Base-by-base conservation (phyloP, 2,329 filamentous ascomycete species). In the Ophiocordyceps camponoti-rufipedis region DNA sequence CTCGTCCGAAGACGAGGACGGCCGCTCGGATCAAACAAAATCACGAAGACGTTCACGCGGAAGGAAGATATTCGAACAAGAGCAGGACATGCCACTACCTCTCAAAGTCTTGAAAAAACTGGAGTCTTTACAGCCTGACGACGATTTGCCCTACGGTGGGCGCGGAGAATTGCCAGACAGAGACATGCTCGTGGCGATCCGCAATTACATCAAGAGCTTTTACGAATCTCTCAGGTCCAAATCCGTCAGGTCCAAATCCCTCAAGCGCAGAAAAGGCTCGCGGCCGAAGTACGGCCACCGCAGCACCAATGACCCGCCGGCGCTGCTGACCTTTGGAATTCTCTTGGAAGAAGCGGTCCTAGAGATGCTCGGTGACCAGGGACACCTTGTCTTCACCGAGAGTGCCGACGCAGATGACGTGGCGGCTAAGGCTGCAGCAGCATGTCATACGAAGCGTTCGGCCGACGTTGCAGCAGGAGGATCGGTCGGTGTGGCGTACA, bases 221-320 rank as follows among this genome's bases (percentile, higher is more conserved):
- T 87, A 85, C 61, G 66, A 66, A 38, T 62, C 62, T 8, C 57
- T 66, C 46, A 54, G n/a, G n/a, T n/a, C n/a, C n/a, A n/a, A n/a
- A n/a, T n/a, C n/a, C n/a, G n/a, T n/a, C n/a, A n/a, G n/a, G n/a
- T n/a, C n/a, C 61, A 66, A 66, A 38, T 62, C 62, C 9, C 57
- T 66, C 46, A 54, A 52, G 57, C 48, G 48, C 44, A 18, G 35
- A 4, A 14, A 45, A 28, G 14, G 44, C 42, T 28, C 33, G 29
- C 11, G 43, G 43, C 33, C 33, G 29, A 58, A 58, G 45, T 53
- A 71, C 35, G 68, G 74, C 48, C 69, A 74, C 56, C 59, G 70
- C 50, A 83, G 76, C 58, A 75, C 89, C 73, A 82, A 89, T 55
- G 84, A n/a, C n/a, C n/a, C 85, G 63, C 85, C 82, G 13, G 83